Conservation (phyloP, 306 rosid genomes). For the Sindora glabra region DNA sequence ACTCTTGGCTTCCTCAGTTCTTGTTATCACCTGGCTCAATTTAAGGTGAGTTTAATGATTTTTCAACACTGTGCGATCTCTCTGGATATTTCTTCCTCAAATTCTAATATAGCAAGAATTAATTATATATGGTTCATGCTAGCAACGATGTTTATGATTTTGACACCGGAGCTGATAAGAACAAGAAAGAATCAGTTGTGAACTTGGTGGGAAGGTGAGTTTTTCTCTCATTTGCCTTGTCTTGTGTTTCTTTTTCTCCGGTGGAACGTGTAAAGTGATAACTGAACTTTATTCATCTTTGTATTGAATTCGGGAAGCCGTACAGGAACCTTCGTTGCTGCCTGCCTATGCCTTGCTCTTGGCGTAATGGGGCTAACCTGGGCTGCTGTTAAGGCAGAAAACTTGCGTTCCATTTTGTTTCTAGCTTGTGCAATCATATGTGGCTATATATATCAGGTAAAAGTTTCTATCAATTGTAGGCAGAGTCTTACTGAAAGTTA, state of each 20-base stretch:
- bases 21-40: conserved; percentile 84
- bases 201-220: conserved; percentile 71
- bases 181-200: conserved; percentile 80
- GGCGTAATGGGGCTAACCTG: conserved; percentile 67
- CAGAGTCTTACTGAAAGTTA: background rate
- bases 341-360: conserved; percentile 55
- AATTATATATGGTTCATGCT: conserved; percentile 13
- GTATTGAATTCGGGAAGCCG: conserved; percentile 51
- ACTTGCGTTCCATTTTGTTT: conserved; percentile 45
- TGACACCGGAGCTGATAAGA: conserved; percentile 83
- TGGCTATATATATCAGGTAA: conserved; percentile 84
- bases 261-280: background rate
- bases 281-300: conserved; percentile 12
- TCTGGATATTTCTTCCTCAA: background rate
- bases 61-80: background rate
- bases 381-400: conserved; percentile 58
- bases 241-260: background rate
- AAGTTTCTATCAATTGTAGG: background rate
- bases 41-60: conserved; percentile 37
- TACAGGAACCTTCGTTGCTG: conserved; percentile 56
- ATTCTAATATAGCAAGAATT: background rate
- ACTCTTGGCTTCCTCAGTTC: conserved; percentile 69
- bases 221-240: conserved; percentile 1
- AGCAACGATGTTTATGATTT: conserved; percentile 90
- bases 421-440: conserved; percentile 59